phyloP scores from a whole-genome alignment of 306 rosid genomes.

The Malus domestica region DNA sequence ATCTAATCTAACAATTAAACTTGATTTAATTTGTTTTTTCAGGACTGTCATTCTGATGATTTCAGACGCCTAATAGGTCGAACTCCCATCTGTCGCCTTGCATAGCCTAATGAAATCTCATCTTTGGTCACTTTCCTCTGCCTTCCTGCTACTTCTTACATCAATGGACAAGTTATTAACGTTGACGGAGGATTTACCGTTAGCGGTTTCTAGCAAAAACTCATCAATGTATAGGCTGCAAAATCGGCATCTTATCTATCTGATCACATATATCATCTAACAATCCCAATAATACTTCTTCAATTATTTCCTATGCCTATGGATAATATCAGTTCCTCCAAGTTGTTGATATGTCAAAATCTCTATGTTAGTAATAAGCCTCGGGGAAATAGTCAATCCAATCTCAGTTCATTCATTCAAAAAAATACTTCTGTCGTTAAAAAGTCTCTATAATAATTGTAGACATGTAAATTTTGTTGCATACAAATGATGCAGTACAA shows the following conservation, averaged over 20 bases:
- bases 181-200: constrained; percentile 45
- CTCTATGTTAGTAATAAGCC: too few species aligned
- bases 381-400: too few species aligned
- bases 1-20: not conserved
- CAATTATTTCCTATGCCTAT: not conserved
- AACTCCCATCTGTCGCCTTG: constrained; percentile 25
- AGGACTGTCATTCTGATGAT: not conserved
- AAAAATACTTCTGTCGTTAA: too few species aligned
- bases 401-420: too few species aligned
- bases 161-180: constrained; percentile 44
- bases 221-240: not conserved
- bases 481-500: too few species aligned
- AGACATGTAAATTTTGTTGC: too few species aligned
- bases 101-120: constrained; percentile 36
- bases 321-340: not conserved
- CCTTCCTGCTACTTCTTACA: constrained; percentile 44
- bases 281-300: not conserved
- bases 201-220: not conserved
- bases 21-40: not conserved
- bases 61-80: not conserved
- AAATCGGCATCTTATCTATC: not conserved
- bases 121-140: constrained; percentile 48
- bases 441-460: too few species aligned
- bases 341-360: not conserved
- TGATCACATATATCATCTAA: not conserved